These are phyloP conservation scores for Elongisporangium prolatum DNA, from an alignment of 352 stramenopile genomes.

Conservation along the genomic window DNA sequence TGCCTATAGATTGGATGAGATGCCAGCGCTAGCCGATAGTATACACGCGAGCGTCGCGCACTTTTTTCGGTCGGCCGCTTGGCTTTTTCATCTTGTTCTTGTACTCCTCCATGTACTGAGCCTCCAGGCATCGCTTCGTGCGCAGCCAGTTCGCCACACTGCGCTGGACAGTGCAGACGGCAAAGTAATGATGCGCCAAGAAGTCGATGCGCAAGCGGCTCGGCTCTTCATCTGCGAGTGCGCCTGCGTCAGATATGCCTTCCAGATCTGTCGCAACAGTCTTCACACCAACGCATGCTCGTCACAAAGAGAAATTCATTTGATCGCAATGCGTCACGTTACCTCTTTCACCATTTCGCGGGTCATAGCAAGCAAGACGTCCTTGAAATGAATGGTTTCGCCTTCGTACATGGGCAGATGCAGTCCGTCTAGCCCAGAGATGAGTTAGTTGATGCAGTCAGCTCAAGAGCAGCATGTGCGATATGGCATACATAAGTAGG, in stretches of 20 bases:
- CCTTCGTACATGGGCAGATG: slow-evolving; percentile 80
- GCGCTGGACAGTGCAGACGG: slow-evolving; percentile 51
- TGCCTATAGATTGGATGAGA: too few relatives aligned
- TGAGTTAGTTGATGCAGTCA: neutral
- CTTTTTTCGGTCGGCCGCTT: slow-evolving; percentile 65
- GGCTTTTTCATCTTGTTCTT: slow-evolving; percentile 87
- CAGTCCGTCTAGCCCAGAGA: slow-evolving; percentile 48
- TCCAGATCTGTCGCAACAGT: slow-evolving; percentile 31
- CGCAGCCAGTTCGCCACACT: slow-evolving; percentile 54
- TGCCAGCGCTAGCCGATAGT: slow-evolving; percentile 68
- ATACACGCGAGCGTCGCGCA: slow-evolving; percentile 70
- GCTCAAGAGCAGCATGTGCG: too few relatives aligned
- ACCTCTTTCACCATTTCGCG: slow-evolving; percentile 80
- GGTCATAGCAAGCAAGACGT: slow-evolving; percentile 81
- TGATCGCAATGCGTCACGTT: slow-evolving; percentile 3
- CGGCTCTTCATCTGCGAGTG: slow-evolving; percentile 22
- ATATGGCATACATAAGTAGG: slow-evolving; percentile 56
- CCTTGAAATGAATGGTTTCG: slow-evolving; percentile 80
- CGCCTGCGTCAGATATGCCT: slow-evolving; percentile 34
- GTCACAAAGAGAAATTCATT: neutral
- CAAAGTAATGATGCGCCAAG: slow-evolving; percentile 63
- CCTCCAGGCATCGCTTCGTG: slow-evolving; percentile 64
- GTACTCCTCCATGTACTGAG: slow-evolving; percentile 76
- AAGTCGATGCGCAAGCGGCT: slow-evolving; percentile 51
- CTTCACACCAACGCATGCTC: too few relatives aligned